These are phyloP conservation scores for Dendrostoma leiphaemia DNA, from an alignment of 2,329 filamentous ascomycete genomes.

Conservation along the genomic window DNA sequence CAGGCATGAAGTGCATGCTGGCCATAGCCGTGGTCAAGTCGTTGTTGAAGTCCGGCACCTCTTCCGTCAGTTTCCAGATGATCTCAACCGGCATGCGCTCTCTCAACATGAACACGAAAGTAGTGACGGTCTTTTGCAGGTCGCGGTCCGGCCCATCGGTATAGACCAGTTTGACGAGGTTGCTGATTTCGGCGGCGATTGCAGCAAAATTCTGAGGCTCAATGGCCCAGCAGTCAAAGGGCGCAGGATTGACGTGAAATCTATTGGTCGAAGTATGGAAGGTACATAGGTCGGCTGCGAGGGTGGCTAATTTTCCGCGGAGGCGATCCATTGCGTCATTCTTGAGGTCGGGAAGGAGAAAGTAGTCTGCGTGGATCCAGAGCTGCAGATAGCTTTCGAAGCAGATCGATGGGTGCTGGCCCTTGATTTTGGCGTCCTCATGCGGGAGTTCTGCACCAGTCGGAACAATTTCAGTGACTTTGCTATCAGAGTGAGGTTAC, in stretches of 20 bases:
- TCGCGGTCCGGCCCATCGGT: background rate
- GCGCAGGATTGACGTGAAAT: no score
- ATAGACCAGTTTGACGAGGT: background rate
- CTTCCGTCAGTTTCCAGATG: background rate
- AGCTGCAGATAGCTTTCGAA: background rate
- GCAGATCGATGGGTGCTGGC: background rate
- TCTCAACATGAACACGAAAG: background rate
- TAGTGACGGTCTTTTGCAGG: background rate
- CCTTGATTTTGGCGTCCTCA: background rate
- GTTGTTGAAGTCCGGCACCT: background rate
- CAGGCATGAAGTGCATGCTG: background rate
- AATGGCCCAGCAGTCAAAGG: background rate
- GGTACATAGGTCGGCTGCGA: background rate
- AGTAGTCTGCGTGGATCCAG: constrained; percentile 1
- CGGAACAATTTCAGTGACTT: no score
- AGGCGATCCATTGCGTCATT: background rate
- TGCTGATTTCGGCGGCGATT: background rate
- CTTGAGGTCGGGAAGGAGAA: background rate
- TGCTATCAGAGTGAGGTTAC: no score
- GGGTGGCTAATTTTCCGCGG: background rate
- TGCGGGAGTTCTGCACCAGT: background rate
- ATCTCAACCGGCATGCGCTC: background rate
- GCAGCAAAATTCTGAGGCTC: background rate
- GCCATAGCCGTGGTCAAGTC: background rate
- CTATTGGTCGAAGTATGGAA: no score